A percentile compares a stretch with the other conserved stretches of the same genome.
These are phyloP conservation scores for Plasmodium gallinaceum DNA, from an alignment of 169 alveolate genomes.

Conservation along the genomic window DNA sequence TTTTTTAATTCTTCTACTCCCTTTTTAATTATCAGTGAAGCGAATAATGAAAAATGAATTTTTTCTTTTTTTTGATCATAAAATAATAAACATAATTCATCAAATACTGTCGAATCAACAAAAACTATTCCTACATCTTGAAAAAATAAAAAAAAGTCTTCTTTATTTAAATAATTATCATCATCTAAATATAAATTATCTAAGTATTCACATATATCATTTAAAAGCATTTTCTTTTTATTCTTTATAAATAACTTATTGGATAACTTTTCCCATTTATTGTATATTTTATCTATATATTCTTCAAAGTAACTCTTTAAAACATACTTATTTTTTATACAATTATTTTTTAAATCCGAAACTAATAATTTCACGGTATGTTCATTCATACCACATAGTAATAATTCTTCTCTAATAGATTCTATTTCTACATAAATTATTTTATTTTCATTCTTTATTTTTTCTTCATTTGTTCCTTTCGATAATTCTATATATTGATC, in stretches of 20 bases:
- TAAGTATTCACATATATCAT: slow-evolving; percentile 68
- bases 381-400: slow-evolving; percentile 31
- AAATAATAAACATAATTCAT: slow-evolving; percentile 53
- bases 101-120: slow-evolving; percentile 44
- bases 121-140: slow-evolving; percentile 57
- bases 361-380: slow-evolving; percentile 18
- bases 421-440: slow-evolving; percentile 7
- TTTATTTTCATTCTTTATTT: background rate
- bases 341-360: slow-evolving; percentile 11
- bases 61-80: slow-evolving; percentile 22
- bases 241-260: slow-evolving; percentile 44
- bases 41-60: slow-evolving; percentile 45
- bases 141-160: slow-evolving; percentile 63
- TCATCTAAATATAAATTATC: slow-evolving; percentile 48
- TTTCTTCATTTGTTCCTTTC: background rate
- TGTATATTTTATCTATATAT: slow-evolving; percentile 46
- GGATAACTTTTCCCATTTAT: slow-evolving; percentile 54
- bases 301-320: slow-evolving; percentile 40
- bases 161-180: slow-evolving; percentile 50
- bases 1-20: slow-evolving; percentile 59
- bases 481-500: background rate
- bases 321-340: slow-evolving; percentile 16
- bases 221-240: slow-evolving; percentile 46
- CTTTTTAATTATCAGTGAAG: slow-evolving; percentile 41
- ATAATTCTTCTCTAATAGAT: slow-evolving; percentile 30